A percentile compares a stretch with the other conserved stretches of the same genome.
Evolutionary conservation across 306 rosid species (phyloP).

Genomic region (Dryas drummondii): DNA sequence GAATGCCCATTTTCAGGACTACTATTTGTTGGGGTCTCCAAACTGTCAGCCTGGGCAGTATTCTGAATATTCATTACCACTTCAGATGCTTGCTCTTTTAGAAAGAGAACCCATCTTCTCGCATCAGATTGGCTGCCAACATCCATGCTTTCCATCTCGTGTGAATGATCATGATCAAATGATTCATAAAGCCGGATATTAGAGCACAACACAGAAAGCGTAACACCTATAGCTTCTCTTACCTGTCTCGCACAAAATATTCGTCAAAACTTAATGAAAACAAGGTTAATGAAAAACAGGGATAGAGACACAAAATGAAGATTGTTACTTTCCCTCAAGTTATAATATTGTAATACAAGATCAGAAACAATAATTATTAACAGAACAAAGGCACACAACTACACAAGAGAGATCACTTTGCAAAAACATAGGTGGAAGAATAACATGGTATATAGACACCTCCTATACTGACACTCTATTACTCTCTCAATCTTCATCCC

Average conservation of each 20-base stretch:
- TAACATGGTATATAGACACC: neutral
- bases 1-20: constrained; percentile 63
- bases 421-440: neutral
- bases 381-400: neutral
- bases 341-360: neutral
- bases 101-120: constrained; percentile 67
- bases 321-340: neutral
- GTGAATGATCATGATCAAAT: constrained; percentile 39
- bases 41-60: constrained; percentile 63
- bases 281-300: constrained; percentile 1
- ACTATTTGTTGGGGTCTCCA: constrained; percentile 38
- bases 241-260: constrained; percentile 54
- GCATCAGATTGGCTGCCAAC: constrained; percentile 49
- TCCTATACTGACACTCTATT: no score
- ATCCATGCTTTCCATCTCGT: constrained; percentile 35
- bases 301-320: neutral
- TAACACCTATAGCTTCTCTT: constrained; percentile 89
- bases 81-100: constrained; percentile 59
- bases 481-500: no score
- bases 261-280: constrained; percentile 23
- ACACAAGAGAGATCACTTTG: neutral
- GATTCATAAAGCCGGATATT: constrained; percentile 79
- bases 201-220: constrained; percentile 84
- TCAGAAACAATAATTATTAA: neutral
- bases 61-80: constrained; percentile 75